Conservation (phyloP, 2,329 filamentous ascomycete species). For the Trichoderma brevicompactum region DNA sequence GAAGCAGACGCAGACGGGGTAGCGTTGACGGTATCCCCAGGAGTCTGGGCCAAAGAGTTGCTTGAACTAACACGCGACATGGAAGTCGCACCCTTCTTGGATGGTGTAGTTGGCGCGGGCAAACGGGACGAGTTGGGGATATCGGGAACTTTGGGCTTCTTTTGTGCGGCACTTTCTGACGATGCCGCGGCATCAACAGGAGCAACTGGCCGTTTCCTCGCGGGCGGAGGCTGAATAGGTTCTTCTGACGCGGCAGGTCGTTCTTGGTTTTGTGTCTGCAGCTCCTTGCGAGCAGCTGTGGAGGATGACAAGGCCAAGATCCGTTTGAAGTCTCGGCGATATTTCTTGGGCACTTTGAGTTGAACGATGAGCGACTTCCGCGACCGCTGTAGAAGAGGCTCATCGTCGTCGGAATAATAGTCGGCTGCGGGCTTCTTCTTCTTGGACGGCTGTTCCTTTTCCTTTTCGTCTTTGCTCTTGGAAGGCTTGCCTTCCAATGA, state of each 20-base stretch:
- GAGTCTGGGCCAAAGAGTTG: slow-evolving; percentile 58
- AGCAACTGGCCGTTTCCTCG: slow-evolving; percentile 56
- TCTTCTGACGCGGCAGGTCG: slow-evolving; percentile 48
- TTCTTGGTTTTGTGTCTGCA: slow-evolving; percentile 40
- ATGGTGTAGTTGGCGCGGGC: slow-evolving; percentile 54
- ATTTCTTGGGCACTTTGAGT: slow-evolving; percentile 54
- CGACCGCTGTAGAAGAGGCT: slow-evolving; percentile 36
- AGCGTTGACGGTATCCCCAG: slow-evolving; percentile 49
- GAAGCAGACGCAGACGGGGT: slow-evolving; percentile 38
- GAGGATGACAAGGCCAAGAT: slow-evolving; percentile 51
- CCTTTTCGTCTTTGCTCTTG: slow-evolving; percentile 25
- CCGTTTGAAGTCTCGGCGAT: slow-evolving; percentile 50
- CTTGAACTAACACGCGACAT: slow-evolving; percentile 60
- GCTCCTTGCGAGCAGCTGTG: slow-evolving; percentile 36
- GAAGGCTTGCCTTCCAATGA: slow-evolving; percentile 30
- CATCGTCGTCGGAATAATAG: slow-evolving; percentile 44
- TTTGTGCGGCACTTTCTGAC: slow-evolving; percentile 45
- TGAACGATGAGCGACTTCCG: slow-evolving; percentile 48
- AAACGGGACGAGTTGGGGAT: slow-evolving; percentile 41
- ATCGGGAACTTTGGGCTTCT: slow-evolving; percentile 52
- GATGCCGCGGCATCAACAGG: slow-evolving; percentile 39
- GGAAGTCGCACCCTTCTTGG: slow-evolving; percentile 53
- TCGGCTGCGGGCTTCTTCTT: slow-evolving; percentile 38
- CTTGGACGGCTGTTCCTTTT: slow-evolving; percentile 33
- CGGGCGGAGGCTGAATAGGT: slow-evolving; percentile 39